Evolutionary conservation across 805 yeast genomes (phyloP).

Genomic region (Saturnispora serradocipensis): DNA sequence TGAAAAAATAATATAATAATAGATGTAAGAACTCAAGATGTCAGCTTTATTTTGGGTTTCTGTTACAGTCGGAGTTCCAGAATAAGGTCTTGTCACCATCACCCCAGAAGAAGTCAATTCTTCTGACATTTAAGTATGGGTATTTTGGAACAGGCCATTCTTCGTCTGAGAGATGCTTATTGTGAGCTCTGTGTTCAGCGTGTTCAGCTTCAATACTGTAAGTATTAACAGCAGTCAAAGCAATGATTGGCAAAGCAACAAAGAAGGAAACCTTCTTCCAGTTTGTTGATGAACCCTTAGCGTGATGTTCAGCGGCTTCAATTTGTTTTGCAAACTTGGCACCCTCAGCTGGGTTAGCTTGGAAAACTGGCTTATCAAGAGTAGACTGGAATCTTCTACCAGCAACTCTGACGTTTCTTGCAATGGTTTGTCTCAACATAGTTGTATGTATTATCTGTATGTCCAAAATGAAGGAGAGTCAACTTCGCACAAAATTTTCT

Average conservation of each 20-base stretch:
- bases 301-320: slow-evolving; percentile 70
- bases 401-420: slow-evolving; percentile 20
- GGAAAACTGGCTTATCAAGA: slow-evolving; percentile 36
- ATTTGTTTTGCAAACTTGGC: slow-evolving; percentile 53
- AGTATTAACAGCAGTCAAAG: slow-evolving; percentile 70
- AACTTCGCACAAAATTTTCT: neutral
- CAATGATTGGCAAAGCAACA: slow-evolving; percentile 77
- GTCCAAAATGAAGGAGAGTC: neutral
- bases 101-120: slow-evolving; percentile 93
- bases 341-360: slow-evolving; percentile 55
- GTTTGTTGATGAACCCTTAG: slow-evolving; percentile 58
- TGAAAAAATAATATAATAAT: neutral
- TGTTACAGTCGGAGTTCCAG: slow-evolving; percentile 92
- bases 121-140: slow-evolving; percentile 86
- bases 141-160: slow-evolving; percentile 82
- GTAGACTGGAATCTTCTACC: slow-evolving; percentile 28
- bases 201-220: slow-evolving; percentile 78
- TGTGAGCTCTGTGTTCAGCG: slow-evolving; percentile 80
- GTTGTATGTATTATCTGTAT: slow-evolving; percentile 3
- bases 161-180: slow-evolving; percentile 66
- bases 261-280: slow-evolving; percentile 82
- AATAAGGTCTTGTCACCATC: slow-evolving; percentile 95
- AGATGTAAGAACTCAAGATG: neutral
- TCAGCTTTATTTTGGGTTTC: slow-evolving; percentile 45
- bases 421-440: slow-evolving; percentile 38